These are phyloP conservation scores for Nymphaea thermarum DNA, from an alignment of 164 flowering plant species.

Conservation along the genomic window DNA sequence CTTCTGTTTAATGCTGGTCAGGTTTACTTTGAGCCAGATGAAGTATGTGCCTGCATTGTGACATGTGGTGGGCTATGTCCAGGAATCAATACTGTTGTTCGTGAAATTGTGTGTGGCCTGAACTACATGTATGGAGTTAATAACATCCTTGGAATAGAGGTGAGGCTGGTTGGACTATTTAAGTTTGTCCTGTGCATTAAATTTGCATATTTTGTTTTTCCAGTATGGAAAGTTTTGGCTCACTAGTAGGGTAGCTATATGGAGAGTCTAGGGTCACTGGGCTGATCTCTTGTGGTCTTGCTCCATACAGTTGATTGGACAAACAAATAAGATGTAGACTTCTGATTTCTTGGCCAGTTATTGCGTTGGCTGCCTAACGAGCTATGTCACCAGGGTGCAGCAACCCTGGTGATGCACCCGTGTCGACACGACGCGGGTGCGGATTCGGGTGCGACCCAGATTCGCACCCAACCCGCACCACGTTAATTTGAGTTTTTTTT, in stretches of 20 bases:
- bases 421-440: too few relatives aligned
- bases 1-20: constrained; percentile 14
- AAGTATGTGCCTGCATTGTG: constrained; percentile 89
- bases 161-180: constrained; percentile 18
- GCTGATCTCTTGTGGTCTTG: too few relatives aligned
- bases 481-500: too few relatives aligned
- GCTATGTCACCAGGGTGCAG: too few relatives aligned
- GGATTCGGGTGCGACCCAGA: too few relatives aligned
- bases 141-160: constrained; percentile 70
- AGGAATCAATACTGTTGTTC: constrained; percentile 89
- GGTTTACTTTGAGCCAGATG: constrained; percentile 85
- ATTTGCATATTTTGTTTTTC: background rate
- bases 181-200: background rate
- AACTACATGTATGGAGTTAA: constrained; percentile 80
- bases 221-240: background rate
- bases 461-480: too few relatives aligned
- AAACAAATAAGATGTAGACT: too few relatives aligned
- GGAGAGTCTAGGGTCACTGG: background rate
- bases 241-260: background rate
- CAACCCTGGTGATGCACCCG: too few relatives aligned
- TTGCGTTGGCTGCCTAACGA: too few relatives aligned
- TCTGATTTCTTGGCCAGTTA: too few relatives aligned
- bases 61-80: constrained; percentile 99
- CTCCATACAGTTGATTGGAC: too few relatives aligned
- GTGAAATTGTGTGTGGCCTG: constrained; percentile 85